A percentile compares a stretch with the other conserved stretches of the same genome.
Conservation (phyloP, 78 protist species). For the Cyanophora paradoxa region DNA sequence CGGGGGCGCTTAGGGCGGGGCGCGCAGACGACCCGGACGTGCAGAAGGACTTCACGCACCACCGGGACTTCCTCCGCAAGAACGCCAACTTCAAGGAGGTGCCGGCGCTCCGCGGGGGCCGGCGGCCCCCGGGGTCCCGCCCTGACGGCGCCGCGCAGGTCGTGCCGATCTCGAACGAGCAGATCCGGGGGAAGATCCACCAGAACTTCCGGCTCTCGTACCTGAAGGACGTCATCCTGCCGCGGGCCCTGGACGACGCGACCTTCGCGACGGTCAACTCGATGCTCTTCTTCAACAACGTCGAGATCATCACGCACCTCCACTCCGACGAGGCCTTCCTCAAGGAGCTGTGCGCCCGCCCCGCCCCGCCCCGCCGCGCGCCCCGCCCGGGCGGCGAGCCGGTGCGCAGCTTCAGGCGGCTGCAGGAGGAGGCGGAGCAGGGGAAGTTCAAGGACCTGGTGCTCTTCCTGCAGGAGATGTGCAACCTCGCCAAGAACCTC, state of each 20-base stretch:
- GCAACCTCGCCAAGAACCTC: constrained; percentile 39
- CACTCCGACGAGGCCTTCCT: constrained; percentile 37
- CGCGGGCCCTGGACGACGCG: constrained; percentile 57
- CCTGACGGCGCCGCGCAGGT: background rate
- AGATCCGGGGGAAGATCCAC: constrained; percentile 48
- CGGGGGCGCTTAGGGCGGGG: constrained; percentile 5
- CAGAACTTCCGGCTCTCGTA: constrained; percentile 71
- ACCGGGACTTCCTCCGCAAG: constrained; percentile 52
- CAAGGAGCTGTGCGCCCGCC: too few species aligned
- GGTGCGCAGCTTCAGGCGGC: too few species aligned
- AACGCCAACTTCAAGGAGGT: constrained; percentile 53
- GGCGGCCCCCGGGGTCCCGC: background rate
- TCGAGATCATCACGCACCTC: constrained; percentile 48
- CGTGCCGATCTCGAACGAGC: constrained; percentile 35
- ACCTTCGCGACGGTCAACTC: constrained; percentile 53
- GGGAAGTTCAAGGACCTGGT: constrained; percentile 34
- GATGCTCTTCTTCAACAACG: constrained; percentile 51
- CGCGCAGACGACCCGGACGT: constrained; percentile 78
- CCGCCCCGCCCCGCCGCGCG: too few species aligned
- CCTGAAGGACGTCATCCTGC: constrained; percentile 67
- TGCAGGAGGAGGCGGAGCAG: constrained; percentile 15
- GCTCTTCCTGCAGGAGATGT: constrained; percentile 53
- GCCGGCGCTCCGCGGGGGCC: background rate
- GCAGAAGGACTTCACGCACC: constrained; percentile 16
- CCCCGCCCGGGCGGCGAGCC: too few species aligned